phyloP scores from a whole-genome alignment of 1,139 yeast genomes.

The Suhomyces chickasaworum region DNA sequence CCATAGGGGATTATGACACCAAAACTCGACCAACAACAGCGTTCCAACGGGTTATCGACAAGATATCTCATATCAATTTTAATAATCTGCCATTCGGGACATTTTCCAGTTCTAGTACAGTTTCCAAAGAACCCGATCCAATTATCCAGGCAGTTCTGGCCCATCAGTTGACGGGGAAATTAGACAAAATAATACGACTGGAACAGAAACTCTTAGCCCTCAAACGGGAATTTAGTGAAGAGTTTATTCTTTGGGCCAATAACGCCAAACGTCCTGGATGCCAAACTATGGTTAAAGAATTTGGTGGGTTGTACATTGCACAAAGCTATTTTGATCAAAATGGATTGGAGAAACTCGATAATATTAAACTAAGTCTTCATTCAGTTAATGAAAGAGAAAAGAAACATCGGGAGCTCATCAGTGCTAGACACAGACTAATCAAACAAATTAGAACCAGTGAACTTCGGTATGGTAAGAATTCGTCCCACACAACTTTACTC shows the following conservation, averaged over 20 bases:
- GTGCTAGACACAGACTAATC: slow-evolving; percentile 35
- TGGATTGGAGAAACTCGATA: slow-evolving; percentile 42
- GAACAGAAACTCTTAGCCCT: slow-evolving; percentile 37
- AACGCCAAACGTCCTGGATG: slow-evolving; percentile 43
- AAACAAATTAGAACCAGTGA: slow-evolving; percentile 42
- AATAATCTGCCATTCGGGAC: not conserved
- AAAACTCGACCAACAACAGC: slow-evolving; percentile 35
- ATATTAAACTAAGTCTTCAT: slow-evolving; percentile 41
- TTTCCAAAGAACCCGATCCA: slow-evolving; percentile 2
- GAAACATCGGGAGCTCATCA: slow-evolving; percentile 41
- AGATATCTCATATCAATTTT: slow-evolving; percentile 20
- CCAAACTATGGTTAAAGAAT: slow-evolving; percentile 41
- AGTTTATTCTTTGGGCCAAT: slow-evolving; percentile 44
- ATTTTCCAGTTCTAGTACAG: slow-evolving; percentile 1
- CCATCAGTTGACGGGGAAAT: slow-evolving; percentile 22
- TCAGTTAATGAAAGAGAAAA: slow-evolving; percentile 55
- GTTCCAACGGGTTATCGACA: slow-evolving; percentile 32
- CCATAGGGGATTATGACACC: slow-evolving; percentile 3
- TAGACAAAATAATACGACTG: slow-evolving; percentile 35
- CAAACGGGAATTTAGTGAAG: slow-evolving; percentile 38
- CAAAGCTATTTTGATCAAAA: slow-evolving; percentile 37
- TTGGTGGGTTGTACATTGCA: slow-evolving; percentile 37
- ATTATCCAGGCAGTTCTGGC: slow-evolving; percentile 17
- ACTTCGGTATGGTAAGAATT: slow-evolving; percentile 47
- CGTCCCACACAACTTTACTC: slow-evolving; percentile 41